phyloP scores from a whole-genome alignment of 768 basidiomycete genomes.

The Sporobolomyces phaffii region DNA sequence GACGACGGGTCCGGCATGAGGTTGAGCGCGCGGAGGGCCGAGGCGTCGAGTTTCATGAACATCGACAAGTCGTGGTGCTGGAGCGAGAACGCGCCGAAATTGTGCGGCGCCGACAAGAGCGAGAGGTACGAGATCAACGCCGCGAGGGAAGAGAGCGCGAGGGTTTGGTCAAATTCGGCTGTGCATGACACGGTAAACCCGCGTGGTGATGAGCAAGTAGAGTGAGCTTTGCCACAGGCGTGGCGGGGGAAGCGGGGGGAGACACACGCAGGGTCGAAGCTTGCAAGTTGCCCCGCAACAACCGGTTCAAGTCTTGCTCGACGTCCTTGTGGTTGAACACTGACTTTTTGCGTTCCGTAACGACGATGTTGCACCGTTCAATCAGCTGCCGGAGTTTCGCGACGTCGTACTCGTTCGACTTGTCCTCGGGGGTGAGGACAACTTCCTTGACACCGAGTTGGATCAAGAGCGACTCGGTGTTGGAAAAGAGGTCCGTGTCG shows the following conservation, averaged over 20 bases:
- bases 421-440: constrained; percentile 55
- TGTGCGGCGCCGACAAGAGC: constrained; percentile 68
- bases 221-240: neutral
- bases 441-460: constrained; percentile 98
- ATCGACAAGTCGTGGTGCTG: constrained; percentile 83
- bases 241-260: neutral
- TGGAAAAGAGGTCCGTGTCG: constrained; percentile 92
- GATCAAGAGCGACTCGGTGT: constrained; percentile 91
- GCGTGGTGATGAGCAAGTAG: neutral
- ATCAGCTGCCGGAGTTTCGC: constrained; percentile 66
- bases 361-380: constrained; percentile 81
- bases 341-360: constrained; percentile 82
- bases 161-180: constrained; percentile 73
- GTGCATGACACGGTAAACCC: no score
- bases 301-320: constrained; percentile 67
- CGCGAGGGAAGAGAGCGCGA: constrained; percentile 70
- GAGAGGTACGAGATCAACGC: constrained; percentile 77
- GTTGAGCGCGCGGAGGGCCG: constrained; percentile 82
- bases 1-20: constrained; percentile 42
- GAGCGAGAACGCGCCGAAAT: constrained; percentile 72
- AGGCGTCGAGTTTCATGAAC: constrained; percentile 94
- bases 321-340: constrained; percentile 75
- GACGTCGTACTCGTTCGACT: constrained; percentile 65
- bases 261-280: constrained; percentile 48
- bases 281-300: constrained; percentile 55